Conservation (phyloP, 139 green algal genomes). For the Spirogloea muscicola region DNA sequence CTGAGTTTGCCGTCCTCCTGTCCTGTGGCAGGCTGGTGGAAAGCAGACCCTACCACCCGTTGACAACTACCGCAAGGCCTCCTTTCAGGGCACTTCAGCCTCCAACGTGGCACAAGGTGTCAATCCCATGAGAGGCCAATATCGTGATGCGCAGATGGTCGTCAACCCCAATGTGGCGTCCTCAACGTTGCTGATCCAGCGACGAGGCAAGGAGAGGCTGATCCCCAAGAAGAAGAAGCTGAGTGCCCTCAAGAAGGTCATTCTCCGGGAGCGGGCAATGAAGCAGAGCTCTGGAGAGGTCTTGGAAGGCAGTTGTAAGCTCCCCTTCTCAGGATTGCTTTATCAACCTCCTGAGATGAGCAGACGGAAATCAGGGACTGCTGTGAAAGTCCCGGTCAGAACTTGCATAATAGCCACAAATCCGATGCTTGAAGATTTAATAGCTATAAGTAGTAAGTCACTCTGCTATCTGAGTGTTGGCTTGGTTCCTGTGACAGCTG, state of each 20-base stretch:
- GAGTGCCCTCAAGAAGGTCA: conserved; percentile 58
- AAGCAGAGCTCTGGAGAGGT: too few relatives aligned
- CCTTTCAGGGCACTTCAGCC: not conserved
- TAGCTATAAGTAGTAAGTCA: too few relatives aligned
- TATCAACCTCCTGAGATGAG: too few relatives aligned
- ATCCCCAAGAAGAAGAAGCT: conserved; percentile 51
- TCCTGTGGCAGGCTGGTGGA: not conserved
- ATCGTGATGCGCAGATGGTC: not conserved
- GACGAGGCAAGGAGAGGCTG: conserved; percentile 34
- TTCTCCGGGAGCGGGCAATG: conserved; percentile 34
- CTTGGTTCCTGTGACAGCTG: too few relatives aligned
- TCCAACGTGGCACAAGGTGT: not conserved
- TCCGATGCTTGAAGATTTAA: too few relatives aligned
- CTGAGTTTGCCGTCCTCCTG: too few relatives aligned
- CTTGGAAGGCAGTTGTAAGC: too few relatives aligned
- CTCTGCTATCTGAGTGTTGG: too few relatives aligned
- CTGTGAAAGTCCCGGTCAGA: too few relatives aligned
- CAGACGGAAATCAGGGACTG: too few relatives aligned
- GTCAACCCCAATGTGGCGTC: conserved; percentile 29
- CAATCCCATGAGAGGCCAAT: not conserved
- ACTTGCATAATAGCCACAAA: too few relatives aligned
- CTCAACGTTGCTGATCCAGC: not conserved
- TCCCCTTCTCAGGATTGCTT: too few relatives aligned
- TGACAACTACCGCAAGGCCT: not conserved
- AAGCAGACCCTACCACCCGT: not conserved